Base-by-base conservation (phyloP, 1,284 basidiomycete species). In the Moesziomyces antarcticus region DNA sequence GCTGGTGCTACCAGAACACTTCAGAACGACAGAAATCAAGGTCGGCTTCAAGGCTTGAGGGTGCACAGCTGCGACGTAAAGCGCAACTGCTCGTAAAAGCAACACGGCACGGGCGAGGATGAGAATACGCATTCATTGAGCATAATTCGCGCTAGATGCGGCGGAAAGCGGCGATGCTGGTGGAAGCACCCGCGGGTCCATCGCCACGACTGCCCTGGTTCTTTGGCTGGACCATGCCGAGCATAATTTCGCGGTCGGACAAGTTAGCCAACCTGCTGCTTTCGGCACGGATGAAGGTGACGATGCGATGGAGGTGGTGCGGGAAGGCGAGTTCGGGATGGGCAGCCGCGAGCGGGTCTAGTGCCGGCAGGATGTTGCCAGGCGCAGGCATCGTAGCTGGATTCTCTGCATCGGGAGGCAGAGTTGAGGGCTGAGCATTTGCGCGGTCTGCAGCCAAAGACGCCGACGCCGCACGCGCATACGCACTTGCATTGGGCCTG, bases 211-310 rank as follows among this genome's bases (percentile, higher is more conserved):
- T 66, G 3, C 33, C 50, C 5, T 44, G 21, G 1, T 48, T 42
- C 27, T 47, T 64, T 13, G 60, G 56, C 5, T 68, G 40, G 6
- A 56, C 24, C 14, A 50, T 56, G 11, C 73, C 73, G 16, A 64
- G 55, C 68, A 92, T 86, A 54, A 97, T 87, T 54, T 88, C 88
- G 55, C 89, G 88, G 80, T 97, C 93, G 24, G 88, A 86, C 35
- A 97, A 82, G 27, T 82, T 80, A 78, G 94, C 92, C 24, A 97
- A 85, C 46, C 94, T 85, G 40, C 86, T 86, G 37, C 93, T 85
- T 86, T 98, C 95, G 69, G 89, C 87, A 56, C 94, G 87, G 33
- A 94, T 85, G 78, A 94, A 97, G 46, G 85, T 85, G n/a, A 92
- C 90, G 20, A 96, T 85, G 43, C 88, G 87, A 50, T 90, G 88